phyloP scores from a whole-genome alignment of 139 green algal species.

The Picochlorum costavermella region DNA sequence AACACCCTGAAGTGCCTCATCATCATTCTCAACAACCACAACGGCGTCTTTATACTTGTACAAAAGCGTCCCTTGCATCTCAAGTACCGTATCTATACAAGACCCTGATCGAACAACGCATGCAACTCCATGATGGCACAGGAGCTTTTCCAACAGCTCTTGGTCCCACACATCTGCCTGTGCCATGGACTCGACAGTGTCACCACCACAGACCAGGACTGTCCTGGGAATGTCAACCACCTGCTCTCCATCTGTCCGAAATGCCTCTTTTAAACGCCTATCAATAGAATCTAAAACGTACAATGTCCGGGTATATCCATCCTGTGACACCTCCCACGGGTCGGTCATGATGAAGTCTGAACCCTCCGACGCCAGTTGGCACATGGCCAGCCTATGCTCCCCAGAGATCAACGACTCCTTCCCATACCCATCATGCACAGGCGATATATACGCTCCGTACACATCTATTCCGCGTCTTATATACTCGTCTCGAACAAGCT shows the following conservation, averaged over 20 bases:
- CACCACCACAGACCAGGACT: slow-evolving; percentile 31
- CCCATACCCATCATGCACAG: slow-evolving; percentile 68
- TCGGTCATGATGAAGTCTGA: slow-evolving; percentile 59
- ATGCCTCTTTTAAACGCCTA: slow-evolving; percentile 6
- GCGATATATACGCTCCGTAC: slow-evolving; percentile 69
- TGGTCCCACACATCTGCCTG: slow-evolving; percentile 24
- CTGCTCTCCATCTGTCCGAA: neutral
- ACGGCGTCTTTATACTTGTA: slow-evolving; percentile 23
- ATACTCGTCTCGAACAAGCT: slow-evolving; percentile 49
- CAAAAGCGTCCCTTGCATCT: slow-evolving; percentile 18
- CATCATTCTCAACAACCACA: slow-evolving; percentile 19
- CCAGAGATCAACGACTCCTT: slow-evolving; percentile 55
- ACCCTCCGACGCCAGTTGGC: slow-evolving; percentile 33
- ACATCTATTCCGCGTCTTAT: slow-evolving; percentile 43
- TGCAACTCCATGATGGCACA: slow-evolving; percentile 27
- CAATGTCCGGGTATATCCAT: slow-evolving; percentile 56
- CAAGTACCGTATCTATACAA: slow-evolving; percentile 10
- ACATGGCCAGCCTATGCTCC: slow-evolving; percentile 61
- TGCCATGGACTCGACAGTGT: slow-evolving; percentile 29
- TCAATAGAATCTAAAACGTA: slow-evolving; percentile 49
- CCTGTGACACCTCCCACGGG: slow-evolving; percentile 62
- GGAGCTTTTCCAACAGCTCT: slow-evolving; percentile 29
- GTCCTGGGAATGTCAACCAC: slow-evolving; percentile 7
- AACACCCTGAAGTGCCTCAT: slow-evolving; percentile 32
- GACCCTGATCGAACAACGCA: slow-evolving; percentile 18